Evolutionary conservation across 179 eudicot genomes (phyloP).

Genomic region (Spergularia azorica): DNA sequence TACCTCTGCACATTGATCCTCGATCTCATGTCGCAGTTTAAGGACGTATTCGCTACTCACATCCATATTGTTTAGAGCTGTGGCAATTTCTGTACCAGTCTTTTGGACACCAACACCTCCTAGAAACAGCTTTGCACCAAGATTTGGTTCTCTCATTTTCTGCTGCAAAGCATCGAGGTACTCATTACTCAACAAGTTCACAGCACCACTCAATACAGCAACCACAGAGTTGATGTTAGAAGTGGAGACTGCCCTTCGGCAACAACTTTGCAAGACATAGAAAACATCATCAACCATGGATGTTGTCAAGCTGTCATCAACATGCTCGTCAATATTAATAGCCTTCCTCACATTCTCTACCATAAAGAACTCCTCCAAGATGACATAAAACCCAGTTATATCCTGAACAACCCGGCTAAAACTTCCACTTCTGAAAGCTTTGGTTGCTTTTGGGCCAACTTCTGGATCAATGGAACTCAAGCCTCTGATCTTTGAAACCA

Average conservation of each 20-base stretch:
- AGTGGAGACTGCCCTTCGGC: slow-evolving; percentile 84
- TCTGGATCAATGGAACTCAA: slow-evolving; percentile 81
- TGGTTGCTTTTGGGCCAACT: slow-evolving; percentile 78
- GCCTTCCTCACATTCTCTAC: slow-evolving; percentile 99
- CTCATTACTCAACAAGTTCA: slow-evolving; percentile 80
- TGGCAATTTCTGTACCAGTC: slow-evolving; percentile 85
- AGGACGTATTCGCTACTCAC: slow-evolving; percentile 85
- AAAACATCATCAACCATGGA: slow-evolving; percentile 98
- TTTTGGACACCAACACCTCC: slow-evolving; percentile 92
- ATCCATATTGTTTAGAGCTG: slow-evolving; percentile 85
- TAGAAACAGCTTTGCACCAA: slow-evolving; percentile 81
- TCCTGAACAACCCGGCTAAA: slow-evolving; percentile 82
- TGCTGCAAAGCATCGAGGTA: slow-evolving; percentile 88
- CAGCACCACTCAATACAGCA: slow-evolving; percentile 71
- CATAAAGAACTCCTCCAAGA: slow-evolving; percentile 92
- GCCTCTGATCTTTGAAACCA: slow-evolving; percentile 83
- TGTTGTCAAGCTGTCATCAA: slow-evolving; percentile 79
- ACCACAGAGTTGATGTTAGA: slow-evolving; percentile 84
- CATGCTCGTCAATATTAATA: slow-evolving; percentile 82
- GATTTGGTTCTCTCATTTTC: slow-evolving; percentile 86
- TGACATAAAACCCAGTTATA: slow-evolving; percentile 80
- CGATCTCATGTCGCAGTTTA: slow-evolving; percentile 87
- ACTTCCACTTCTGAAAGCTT: slow-evolving; percentile 78
- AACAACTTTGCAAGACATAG: slow-evolving; percentile 90
- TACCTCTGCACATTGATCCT: slow-evolving; percentile 92